phyloP scores from a whole-genome alignment of 345 rosid species.

The Eucalyptus pumila region DNA sequence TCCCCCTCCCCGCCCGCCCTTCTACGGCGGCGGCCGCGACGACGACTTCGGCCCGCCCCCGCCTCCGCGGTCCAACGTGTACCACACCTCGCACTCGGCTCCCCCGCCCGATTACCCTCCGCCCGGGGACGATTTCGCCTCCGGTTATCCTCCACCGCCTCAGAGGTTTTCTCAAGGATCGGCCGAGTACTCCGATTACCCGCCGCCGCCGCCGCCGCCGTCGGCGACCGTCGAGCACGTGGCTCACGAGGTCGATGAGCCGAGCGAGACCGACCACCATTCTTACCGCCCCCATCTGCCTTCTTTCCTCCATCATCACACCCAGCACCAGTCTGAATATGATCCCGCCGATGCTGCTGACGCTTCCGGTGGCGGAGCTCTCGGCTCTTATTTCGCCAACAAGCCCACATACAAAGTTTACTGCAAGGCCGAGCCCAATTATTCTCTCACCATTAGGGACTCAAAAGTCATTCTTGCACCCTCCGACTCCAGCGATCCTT shows the following conservation, averaged over 20 bases:
- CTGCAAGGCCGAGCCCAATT: slow-evolving; percentile 51
- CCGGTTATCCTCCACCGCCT: slow-evolving; percentile 4
- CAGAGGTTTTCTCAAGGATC: slow-evolving; percentile 28
- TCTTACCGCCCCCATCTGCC: slow-evolving; percentile 21
- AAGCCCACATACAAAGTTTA: slow-evolving; percentile 45
- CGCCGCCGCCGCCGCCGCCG: slow-evolving; percentile 1
- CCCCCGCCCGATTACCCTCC: neutral
- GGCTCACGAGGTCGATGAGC: slow-evolving; percentile 11
- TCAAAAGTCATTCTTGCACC: slow-evolving; percentile 54
- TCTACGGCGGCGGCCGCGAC: neutral
- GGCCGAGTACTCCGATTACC: slow-evolving; percentile 7
- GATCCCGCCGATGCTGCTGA: neutral
- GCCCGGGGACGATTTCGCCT: neutral
- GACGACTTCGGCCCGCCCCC: slow-evolving; percentile 11
- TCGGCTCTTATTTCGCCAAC: slow-evolving; percentile 20
- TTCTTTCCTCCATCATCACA: slow-evolving; percentile 16
- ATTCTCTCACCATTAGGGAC: slow-evolving; percentile 44
- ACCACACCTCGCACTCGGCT: neutral
- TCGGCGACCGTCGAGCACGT: slow-evolving; percentile 10
- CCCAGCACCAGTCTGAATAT: slow-evolving; percentile 9
- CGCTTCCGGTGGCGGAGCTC: neutral
- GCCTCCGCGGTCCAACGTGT: neutral
- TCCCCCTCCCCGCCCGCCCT: slow-evolving; percentile 6
- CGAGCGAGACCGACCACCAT: slow-evolving; percentile 11
- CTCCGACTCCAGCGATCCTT: slow-evolving; percentile 40